Base-by-base conservation (phyloP, 495 filamentous ascomycete species). In the Penicillium waksmanii region DNA sequence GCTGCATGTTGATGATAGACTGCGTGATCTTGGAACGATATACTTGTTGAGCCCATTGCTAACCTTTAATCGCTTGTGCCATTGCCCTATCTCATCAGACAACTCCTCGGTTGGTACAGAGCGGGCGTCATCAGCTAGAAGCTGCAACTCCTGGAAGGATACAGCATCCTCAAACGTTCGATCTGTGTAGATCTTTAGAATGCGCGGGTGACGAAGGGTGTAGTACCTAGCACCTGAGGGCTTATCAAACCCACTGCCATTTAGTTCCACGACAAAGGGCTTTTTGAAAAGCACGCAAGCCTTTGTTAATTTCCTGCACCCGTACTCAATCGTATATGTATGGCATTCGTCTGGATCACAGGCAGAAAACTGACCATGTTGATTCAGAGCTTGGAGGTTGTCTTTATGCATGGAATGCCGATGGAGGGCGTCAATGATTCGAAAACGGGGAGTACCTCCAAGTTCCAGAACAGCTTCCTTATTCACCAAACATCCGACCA, bases 401-500 rank as follows among this genome's bases (percentile, higher is more conserved):
- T 67, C 64, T 64, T 73, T 19, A 69, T 72, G 61, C 71, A 89
- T 84, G 69, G 75, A 79, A 46, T 82, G 74, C 1, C 69, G 78
- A 42, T 68, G 51, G 36, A 90, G 71, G 11, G 77, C 73, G 53
- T 84, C 85, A n/a, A 93, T 80, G 5, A 93, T 73, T 49, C 83
- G 78, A 63, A 89, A 93, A 12, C 63, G 73, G 9, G 90, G 89
- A 33, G 72, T 80, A 21, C 77, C 79, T 3, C 73, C 70, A 54
- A 73, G 78, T 8, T 81, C 75, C 50, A 74, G 46, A 2, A 89
- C 83, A n/a, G 81, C 82, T 1, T 84, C 79, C 65, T 87, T 89
- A 59, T 96, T 96, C 7, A 83, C 73, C 10, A 96, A 73, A 70
- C 91, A 95, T 0, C 85, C 92, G 56, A 95, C 79, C 67, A 87